A percentile compares a stretch with the other conserved stretches of the same genome.
phyloP scores from a whole-genome alignment of 768 basidiomycete genomes.

The Psilocybe azurescens region DNA sequence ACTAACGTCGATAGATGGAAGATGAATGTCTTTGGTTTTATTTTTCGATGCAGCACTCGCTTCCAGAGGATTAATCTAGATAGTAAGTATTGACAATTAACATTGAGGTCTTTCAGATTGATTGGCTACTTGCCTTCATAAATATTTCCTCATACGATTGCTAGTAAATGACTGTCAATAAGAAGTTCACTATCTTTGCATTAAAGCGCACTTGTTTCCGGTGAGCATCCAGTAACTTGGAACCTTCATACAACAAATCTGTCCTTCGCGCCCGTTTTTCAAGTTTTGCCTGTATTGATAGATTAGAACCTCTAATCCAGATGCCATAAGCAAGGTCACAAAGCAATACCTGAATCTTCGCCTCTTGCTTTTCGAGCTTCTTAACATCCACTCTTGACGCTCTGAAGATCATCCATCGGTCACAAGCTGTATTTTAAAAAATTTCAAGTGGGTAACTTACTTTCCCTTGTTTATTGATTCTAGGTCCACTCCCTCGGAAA shows the following conservation, averaged over 20 bases:
- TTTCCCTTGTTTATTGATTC: conserved; percentile 96
- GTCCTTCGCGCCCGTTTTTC: conserved; percentile 86
- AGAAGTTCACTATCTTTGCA: too few relatives aligned
- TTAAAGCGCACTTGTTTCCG: conserved; percentile 75
- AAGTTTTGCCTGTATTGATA: conserved; percentile 78
- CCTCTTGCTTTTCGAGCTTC: conserved; percentile 96
- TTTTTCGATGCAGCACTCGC: conserved; percentile 78
- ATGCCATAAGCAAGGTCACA: conserved; percentile 6
- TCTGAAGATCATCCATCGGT: too few relatives aligned
- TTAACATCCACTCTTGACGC: conserved; percentile 93
- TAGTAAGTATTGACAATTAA: not conserved
- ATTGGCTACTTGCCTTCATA: conserved; percentile 73
- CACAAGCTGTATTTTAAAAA: too few relatives aligned
- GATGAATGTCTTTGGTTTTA: conserved; percentile 97
- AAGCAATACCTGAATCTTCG: conserved; percentile 78
- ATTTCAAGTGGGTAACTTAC: conserved; percentile 59
- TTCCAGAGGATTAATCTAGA: conserved; percentile 90
- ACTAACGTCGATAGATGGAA: conserved; percentile 94
- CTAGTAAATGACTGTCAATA: conserved; percentile 41
- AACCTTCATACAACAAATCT: conserved; percentile 89
- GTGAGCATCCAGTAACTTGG: conserved; percentile 91
- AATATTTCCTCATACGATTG: conserved; percentile 99
- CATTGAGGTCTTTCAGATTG: not conserved
- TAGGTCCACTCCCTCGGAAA: conserved; percentile 85
- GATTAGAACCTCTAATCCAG: conserved; percentile 3